Evolutionary conservation across 139 green algal species (phyloP).

Genomic region (Tetraselmis chui): DNA sequence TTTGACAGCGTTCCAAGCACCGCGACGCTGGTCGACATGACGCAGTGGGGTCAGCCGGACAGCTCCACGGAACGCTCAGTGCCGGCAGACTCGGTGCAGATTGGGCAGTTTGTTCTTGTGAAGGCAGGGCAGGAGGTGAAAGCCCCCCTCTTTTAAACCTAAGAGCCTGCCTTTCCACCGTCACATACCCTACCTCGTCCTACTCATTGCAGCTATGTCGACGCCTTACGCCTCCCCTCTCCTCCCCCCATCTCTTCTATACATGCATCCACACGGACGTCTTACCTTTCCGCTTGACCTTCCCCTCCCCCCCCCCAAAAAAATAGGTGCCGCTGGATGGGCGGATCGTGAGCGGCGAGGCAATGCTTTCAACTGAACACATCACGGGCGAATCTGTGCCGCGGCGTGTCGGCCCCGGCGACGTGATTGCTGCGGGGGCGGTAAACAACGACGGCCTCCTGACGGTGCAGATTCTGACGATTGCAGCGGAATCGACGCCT

Average conservation of each 20-base stretch:
- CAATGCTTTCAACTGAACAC: constrained; percentile 60
- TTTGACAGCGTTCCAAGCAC: constrained; percentile 47
- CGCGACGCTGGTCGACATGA: constrained; percentile 47
- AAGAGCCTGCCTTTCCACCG: too few relatives aligned
- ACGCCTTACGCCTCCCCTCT: too few relatives aligned
- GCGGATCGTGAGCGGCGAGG: constrained; percentile 52
- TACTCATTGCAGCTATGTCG: too few relatives aligned
- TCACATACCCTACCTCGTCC: too few relatives aligned
- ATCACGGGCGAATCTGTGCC: constrained; percentile 70
- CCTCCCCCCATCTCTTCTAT: too few relatives aligned
- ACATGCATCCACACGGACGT: too few relatives aligned
- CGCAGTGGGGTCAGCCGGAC: constrained; percentile 14
- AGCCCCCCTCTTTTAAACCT: too few relatives aligned
- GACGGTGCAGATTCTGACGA: constrained; percentile 44
- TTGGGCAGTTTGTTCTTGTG: constrained; percentile 60
- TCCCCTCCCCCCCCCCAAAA: too few relatives aligned
- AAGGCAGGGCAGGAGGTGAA: constrained; percentile 61
- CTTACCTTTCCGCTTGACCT: not conserved
- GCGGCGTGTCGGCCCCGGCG: constrained; percentile 13
- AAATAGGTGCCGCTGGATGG: constrained; percentile 79
- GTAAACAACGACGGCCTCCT: constrained; percentile 64
- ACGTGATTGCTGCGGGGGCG: constrained; percentile 34
- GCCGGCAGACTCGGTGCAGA: constrained; percentile 27
- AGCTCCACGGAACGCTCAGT: constrained; percentile 11
- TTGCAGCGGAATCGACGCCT: constrained; percentile 60